Base-by-base conservation (phyloP, 2,329 filamentous ascomycete species). In the Aureobasidium musti region DNA sequence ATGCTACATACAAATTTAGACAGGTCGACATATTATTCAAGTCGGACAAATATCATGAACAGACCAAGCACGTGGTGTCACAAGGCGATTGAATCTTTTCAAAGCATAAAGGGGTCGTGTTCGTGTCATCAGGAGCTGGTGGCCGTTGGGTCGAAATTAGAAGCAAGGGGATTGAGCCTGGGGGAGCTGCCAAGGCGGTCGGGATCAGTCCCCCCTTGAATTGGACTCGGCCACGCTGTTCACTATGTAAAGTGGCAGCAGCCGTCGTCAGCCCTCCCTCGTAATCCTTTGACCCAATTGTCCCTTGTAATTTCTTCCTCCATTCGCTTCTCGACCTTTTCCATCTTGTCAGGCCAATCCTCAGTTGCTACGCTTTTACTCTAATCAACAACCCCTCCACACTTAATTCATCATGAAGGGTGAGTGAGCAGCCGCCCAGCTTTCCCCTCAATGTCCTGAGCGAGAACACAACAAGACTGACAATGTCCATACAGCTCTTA, bases 401-500 rank as follows among this genome's bases (percentile, higher is more conserved):
- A 35, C 41, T 43, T 45, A 56, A 43, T 53, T n/a, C 64, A 67
- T 21, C 35, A 67, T 67, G 65, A 67, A 67, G 57, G 65, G 65
- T 67, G 33, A 54, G 65, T 67, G 33, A 54, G 57, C 30, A n/a
- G 37, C 13, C 26, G 50, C 50, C 47, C 19, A 26, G 5, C 11
- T 13, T 13, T 3, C n/a, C 41, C 28, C 35, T 37, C 59, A 52
- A 41, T 63, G 28, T 23, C 8, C 3, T 30, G 13, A 41, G 8
- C 13, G 8, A 7, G n/a, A 35, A 28, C n/a, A 56, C 30, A 19
- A 59, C 49, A 66, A 52, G 33, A 68, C 69, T 72, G 65, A 71
- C 71, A 43, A 68, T 67, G 63, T n/a, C 30, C 11, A 35, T 50
- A 39, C 77, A 97, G 92, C 93, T 83, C 90, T 97, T 78, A 97